A percentile compares a stretch with the other conserved stretches of the same genome.
These are phyloP conservation scores for Zoysia matrella DNA, from an alignment of 202 grass and related monocot genomes.

Conservation along the genomic window DNA sequence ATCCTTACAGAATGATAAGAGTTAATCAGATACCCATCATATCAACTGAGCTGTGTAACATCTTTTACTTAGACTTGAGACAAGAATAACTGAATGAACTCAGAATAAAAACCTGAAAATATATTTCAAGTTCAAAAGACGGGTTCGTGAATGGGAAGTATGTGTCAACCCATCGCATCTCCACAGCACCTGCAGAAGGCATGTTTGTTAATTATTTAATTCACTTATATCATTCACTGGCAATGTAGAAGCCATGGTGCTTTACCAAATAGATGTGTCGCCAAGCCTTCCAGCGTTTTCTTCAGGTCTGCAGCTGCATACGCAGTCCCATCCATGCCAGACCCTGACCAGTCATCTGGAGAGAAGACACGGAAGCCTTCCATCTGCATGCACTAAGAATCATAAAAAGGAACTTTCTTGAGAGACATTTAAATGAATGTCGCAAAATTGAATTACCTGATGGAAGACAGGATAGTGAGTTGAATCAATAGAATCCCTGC, in stretches of 20 bases:
- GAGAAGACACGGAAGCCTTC: conserved; percentile 90
- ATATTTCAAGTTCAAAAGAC: conserved; percentile 98
- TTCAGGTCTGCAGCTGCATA: conserved; percentile 88
- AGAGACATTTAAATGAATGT: conserved; percentile 16
- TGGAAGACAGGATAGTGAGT: conserved; percentile 99
- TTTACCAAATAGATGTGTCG: conserved; percentile 93
- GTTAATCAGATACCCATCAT: conserved; percentile 31
- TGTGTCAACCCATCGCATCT: conserved; percentile 99
- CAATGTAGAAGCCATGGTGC: conserved; percentile 10
- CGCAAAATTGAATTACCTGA: conserved; percentile 58
- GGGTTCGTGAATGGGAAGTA: conserved; percentile 98
- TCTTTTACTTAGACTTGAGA: background rate
- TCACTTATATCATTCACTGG: conserved; percentile 6
- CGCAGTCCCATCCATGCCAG: conserved; percentile 74
- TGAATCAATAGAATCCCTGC: conserved; percentile 93
- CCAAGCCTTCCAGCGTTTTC: conserved; percentile 89
- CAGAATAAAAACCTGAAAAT: conserved; percentile 75
- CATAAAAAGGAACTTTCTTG: conserved; percentile 29
- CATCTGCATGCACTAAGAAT: conserved; percentile 67
- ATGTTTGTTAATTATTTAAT: conserved; percentile 13
- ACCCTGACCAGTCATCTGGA: conserved; percentile 80
- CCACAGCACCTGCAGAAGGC: conserved; percentile 73
- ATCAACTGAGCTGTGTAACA: conserved; percentile 15
- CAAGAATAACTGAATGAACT: background rate
- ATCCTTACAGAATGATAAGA: conserved; percentile 49